Evolutionary conservation across 2,329 filamentous ascomycete genomes (phyloP).

Genomic region (Alternaria incomplexa): DNA sequence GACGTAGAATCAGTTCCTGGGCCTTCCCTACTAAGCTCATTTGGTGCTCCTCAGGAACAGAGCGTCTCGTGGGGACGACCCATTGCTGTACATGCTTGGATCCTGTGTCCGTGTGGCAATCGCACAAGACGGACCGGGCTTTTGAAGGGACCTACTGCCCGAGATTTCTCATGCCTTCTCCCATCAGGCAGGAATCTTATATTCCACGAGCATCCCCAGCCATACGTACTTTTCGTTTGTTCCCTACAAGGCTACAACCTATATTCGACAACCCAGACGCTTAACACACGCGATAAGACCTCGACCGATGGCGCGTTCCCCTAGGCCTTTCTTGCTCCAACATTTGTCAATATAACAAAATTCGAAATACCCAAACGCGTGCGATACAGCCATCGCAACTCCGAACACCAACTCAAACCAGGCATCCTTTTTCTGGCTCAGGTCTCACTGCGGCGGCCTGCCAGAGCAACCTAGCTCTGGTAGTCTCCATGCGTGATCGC

Average conservation of each 20-base stretch:
- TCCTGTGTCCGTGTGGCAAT: slow-evolving; percentile 52
- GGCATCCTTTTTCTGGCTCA: slow-evolving; percentile 50
- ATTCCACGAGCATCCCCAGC: slow-evolving; percentile 47
- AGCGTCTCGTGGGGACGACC: slow-evolving; percentile 50
- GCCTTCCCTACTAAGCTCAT: slow-evolving; percentile 51
- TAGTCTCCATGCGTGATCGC: slow-evolving; percentile 58
- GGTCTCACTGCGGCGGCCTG: slow-evolving; percentile 54
- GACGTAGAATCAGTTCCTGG: slow-evolving; percentile 50
- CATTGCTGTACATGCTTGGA: slow-evolving; percentile 49
- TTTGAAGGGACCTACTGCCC: slow-evolving; percentile 45
- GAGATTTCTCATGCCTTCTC: slow-evolving; percentile 49
- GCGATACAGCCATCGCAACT: slow-evolving; percentile 47
- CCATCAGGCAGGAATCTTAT: slow-evolving; percentile 48
- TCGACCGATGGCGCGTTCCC: slow-evolving; percentile 45
- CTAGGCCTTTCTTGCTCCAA: slow-evolving; percentile 45
- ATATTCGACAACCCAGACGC: slow-evolving; percentile 48
- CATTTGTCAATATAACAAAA: slow-evolving; percentile 52
- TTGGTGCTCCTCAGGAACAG: slow-evolving; percentile 52
- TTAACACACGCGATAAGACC: slow-evolving; percentile 49
- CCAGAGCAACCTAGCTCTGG: slow-evolving; percentile 58
- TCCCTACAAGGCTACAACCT: slow-evolving; percentile 41
- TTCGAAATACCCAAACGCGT: slow-evolving; percentile 49
- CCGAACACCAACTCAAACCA: slow-evolving; percentile 44
- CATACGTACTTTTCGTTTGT: slow-evolving; percentile 32
- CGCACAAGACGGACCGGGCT: slow-evolving; percentile 47